Percentiles rank a stretch among this genome's conserved stretches.
phyloP scores from a whole-genome alignment of 2,329 filamentous ascomycete species.

The Alternaria brassicae region DNA sequence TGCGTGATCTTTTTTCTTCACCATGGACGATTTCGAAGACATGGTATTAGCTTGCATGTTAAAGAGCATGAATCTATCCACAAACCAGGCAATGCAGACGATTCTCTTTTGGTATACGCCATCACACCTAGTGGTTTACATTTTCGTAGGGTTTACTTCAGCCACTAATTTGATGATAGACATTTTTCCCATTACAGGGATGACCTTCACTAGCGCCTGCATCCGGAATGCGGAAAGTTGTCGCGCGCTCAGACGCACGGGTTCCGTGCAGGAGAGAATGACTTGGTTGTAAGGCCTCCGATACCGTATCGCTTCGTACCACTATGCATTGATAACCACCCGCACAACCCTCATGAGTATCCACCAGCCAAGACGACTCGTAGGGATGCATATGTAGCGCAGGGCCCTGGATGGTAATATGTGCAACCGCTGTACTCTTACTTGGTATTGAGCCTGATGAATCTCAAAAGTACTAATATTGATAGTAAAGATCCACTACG shows the following conservation, averaged over 20 bases:
- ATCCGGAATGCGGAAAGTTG: conserved; percentile 16
- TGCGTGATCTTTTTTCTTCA: conserved; percentile 8
- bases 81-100: conserved; percentile 5
- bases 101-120: conserved; percentile 5
- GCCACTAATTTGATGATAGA: background rate
- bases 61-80: conserved; percentile 10
- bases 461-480: background rate
- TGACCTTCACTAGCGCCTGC: background rate
- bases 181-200: background rate
- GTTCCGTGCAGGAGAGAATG: conserved; percentile 1
- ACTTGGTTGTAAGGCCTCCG: conserved; percentile 2
- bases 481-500: background rate
- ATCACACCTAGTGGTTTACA: background rate
- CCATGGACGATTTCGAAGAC: conserved; percentile 18
- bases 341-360: conserved; percentile 21
- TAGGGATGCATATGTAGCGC: conserved; percentile 2
- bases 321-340: conserved; percentile 20
- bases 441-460: background rate
- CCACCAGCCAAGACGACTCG: conserved; percentile 16
- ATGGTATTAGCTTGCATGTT: conserved; percentile 1
- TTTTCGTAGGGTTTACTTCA: background rate
- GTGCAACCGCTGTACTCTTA: background rate
- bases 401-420: background rate
- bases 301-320: conserved; percentile 18
- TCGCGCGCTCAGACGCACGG: conserved; percentile 1